These are phyloP conservation scores for Eutrema japonicum DNA, from an alignment of 345 rosid species.

Conservation along the genomic window DNA sequence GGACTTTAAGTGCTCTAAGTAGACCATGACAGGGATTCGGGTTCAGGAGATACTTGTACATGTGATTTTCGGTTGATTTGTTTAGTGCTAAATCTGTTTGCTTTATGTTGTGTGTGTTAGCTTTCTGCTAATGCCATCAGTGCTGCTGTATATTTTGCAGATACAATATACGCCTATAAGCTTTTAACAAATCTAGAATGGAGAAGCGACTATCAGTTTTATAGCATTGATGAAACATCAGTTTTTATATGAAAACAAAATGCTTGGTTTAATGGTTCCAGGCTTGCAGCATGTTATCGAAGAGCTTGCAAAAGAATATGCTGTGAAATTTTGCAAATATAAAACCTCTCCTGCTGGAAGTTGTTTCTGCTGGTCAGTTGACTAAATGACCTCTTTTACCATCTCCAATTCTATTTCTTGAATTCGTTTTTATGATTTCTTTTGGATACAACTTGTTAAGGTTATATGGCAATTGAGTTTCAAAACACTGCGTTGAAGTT, in stretches of 20 bases:
- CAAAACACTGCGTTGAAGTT: slow-evolving; percentile 49
- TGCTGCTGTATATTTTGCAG: slow-evolving; percentile 50
- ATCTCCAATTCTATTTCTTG: slow-evolving; percentile 1
- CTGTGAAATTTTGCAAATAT: slow-evolving; percentile 50
- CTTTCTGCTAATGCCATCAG: neutral
- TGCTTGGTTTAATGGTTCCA: slow-evolving; percentile 28
- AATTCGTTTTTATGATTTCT: neutral
- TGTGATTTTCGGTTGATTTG: slow-evolving; percentile 47
- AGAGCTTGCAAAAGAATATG: slow-evolving; percentile 49
- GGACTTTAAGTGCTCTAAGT: slow-evolving; percentile 10
- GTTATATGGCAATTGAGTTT: slow-evolving; percentile 53
- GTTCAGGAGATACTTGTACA: slow-evolving; percentile 48
- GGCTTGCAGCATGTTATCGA: neutral
- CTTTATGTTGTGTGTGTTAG: neutral
- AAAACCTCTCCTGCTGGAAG: slow-evolving; percentile 58
- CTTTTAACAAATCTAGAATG: slow-evolving; percentile 64
- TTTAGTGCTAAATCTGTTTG: slow-evolving; percentile 5
- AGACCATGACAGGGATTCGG: slow-evolving; percentile 59
- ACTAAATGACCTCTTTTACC: slow-evolving; percentile 1
- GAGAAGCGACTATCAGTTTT: slow-evolving; percentile 79
- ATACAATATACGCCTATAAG: slow-evolving; percentile 75
- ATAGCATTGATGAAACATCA: slow-evolving; percentile 69
- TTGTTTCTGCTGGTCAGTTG: slow-evolving; percentile 63
- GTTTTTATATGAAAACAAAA: slow-evolving; percentile 40
- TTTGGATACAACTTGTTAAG: slow-evolving; percentile 33